These are phyloP conservation scores for Blastobotrys arbuscula DNA, from an alignment of 1,139 yeast genomes.

Conservation along the genomic window DNA sequence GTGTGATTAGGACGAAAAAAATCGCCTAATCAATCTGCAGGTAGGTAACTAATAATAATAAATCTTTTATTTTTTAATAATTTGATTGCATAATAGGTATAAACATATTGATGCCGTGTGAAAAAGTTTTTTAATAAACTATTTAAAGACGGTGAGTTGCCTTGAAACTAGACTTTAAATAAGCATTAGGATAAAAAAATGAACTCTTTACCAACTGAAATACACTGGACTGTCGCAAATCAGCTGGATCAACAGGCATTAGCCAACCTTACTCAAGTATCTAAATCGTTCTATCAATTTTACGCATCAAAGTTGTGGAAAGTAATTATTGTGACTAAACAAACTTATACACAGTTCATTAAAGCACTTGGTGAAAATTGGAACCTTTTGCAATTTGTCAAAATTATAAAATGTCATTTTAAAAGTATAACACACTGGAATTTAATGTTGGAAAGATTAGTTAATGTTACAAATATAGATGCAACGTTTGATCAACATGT, in stretches of 20 bases:
- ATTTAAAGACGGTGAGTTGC: too few species aligned
- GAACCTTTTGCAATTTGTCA: neutral
- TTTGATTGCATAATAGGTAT: too few species aligned
- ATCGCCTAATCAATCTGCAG: too few species aligned
- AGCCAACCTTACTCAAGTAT: neutral
- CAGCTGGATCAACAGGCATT: neutral
- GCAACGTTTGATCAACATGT: neutral
- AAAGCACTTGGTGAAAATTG: neutral
- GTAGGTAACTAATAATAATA: too few species aligned
- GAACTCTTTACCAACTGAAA: slow-evolving; percentile 4
- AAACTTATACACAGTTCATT: neutral
- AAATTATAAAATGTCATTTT: neutral
- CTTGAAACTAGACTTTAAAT: too few species aligned
- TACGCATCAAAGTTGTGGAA: slow-evolving; percentile 2
- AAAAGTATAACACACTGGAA: neutral
- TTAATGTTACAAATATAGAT: neutral
- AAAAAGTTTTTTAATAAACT: too few species aligned
- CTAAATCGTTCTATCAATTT: neutral
- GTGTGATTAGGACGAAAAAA: too few species aligned
- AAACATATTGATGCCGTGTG: too few species aligned
- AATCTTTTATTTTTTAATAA: too few species aligned
- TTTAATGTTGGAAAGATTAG: neutral
- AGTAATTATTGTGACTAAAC: neutral
- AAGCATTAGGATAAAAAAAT: too few species aligned
- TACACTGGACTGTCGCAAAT: slow-evolving; percentile 1